Conservation (phyloP, 148 eudicot genomes). For the Tetragonia tetragonoides region DNA sequence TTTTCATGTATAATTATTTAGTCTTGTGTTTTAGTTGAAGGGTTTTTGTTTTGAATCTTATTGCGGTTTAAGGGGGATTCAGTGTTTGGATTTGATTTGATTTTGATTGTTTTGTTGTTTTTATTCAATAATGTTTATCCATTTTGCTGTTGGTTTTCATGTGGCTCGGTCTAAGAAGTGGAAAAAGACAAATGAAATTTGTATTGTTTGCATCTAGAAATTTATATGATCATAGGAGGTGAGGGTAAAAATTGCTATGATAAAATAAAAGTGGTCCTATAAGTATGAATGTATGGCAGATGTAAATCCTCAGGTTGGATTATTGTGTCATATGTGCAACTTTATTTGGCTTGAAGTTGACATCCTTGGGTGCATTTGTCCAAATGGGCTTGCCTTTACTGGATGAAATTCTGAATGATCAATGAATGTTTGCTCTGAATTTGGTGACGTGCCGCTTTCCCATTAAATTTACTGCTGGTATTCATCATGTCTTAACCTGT, state of each 20-base stretch:
- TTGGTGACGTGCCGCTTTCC: not conserved
- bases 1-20: not conserved
- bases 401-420: not conserved
- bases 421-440: not conserved
- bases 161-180: too few species aligned
- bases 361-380: not conserved
- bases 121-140: not conserved
- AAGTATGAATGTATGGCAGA: too few species aligned
- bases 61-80: not conserved
- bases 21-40: not conserved
- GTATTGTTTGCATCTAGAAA: not conserved
- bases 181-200: not conserved
- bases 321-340: too few species aligned
- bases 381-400: conserved; percentile 3
- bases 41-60: not conserved
- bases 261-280: too few species aligned
- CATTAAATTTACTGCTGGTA: too few species aligned
- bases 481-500: too few species aligned
- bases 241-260: too few species aligned
- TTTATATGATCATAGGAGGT: not conserved
- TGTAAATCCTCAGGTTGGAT: too few species aligned
- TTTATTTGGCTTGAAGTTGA: not conserved
- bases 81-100: not conserved
- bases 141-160: not conserved
- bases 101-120: not conserved